Percentiles rank a stretch among this genome's conserved stretches.
Conservation (phyloP, 768 basidiomycete species). For the Amanita rimosa region DNA sequence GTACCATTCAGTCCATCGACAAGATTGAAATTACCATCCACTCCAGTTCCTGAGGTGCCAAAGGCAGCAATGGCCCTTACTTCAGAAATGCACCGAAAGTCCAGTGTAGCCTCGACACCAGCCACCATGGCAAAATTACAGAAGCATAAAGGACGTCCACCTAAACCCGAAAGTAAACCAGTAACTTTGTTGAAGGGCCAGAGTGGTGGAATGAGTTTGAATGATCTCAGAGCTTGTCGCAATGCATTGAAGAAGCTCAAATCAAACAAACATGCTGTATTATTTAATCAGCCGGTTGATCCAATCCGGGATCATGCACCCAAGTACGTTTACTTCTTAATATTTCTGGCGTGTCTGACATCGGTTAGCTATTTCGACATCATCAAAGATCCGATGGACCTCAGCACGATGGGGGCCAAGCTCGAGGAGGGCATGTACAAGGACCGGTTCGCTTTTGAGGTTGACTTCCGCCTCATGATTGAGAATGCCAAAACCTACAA, state of each 20-base stretch:
- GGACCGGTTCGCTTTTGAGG: conserved; percentile 72
- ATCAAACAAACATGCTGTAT: conserved; percentile 54
- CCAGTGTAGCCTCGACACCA: conserved; percentile 23
- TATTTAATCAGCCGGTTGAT: conserved; percentile 90
- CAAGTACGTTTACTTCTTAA: conserved; percentile 39
- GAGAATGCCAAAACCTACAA: conserved; percentile 85
- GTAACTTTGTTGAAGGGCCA: conserved; percentile 59
- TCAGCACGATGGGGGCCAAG: conserved; percentile 81
- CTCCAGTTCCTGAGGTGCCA: conserved; percentile 18
- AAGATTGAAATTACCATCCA: conserved; percentile 48
- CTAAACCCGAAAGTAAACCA: conserved; percentile 24
- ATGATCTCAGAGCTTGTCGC: conserved; percentile 66
- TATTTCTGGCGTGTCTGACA: conserved; percentile 7
- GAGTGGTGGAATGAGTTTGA: conserved; percentile 61
- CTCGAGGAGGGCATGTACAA: conserved; percentile 80
- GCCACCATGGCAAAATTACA: conserved; percentile 14
- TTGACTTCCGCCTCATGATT: conserved; percentile 84
- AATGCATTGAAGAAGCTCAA: conserved; percentile 74
- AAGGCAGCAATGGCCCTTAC: conserved; percentile 19
- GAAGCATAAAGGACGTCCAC: conserved; percentile 17
- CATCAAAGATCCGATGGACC: conserved; percentile 91
- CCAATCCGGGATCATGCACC: conserved; percentile 88
- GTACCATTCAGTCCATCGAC: conserved; percentile 28
- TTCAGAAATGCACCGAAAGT: conserved; percentile 21
- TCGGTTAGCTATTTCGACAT: conserved; percentile 72